Evolutionary conservation across 371 early-diverging fungal species (phyloP), one percentile per base, ranked within the genome.

Genomic region (Dinochytrium kinnereticum): DNA sequence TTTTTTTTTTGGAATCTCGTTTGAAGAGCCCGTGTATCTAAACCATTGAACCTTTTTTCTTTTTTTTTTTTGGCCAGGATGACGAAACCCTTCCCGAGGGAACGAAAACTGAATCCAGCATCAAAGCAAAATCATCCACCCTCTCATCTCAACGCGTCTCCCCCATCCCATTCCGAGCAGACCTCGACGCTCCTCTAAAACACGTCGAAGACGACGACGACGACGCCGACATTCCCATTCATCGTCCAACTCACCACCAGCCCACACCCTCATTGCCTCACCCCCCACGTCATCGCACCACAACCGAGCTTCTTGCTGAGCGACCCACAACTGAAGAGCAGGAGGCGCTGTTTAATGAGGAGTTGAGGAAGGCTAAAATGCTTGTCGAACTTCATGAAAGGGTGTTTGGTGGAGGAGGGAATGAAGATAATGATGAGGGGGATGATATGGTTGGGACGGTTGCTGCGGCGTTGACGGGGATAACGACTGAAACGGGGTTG

Each of bases 361-460:
- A 68, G 37, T 26, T 68, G 31, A 37, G 57, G 57, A 53, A 59
- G 31, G 73, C 73, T 19, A 53, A 68, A 21, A 67, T 68, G 34
- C 55, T 65, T n/a, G 34, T 72, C 5, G 73, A 67, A 44, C 49
- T 73, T 40, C 73, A 73, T 39, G 68, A 73, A 50, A 50, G 67
- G 15, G 64, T 65, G 31, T 72, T 72, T 30, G 39, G 30, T 28
- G 50, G 26, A 37, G 66, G 3, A 7, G n/a, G 30, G 71, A 36
- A 51, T 53, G 64, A 3, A n/a, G 61, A 28, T 17, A 36, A 33
- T 17, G 34, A 15, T 37, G 61, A 34, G 10, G 37, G 37, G 24
- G 37, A 61, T 30, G 24, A 61, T 17, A 33, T 28, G 15, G 7
- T 7, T 3, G 24, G 3, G 37, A 36, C 17, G 30, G 61, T 2